Evolutionary conservation across 176 grass and related monocot species (phyloP).

Genomic region (Urochloa ruziziensis): DNA sequence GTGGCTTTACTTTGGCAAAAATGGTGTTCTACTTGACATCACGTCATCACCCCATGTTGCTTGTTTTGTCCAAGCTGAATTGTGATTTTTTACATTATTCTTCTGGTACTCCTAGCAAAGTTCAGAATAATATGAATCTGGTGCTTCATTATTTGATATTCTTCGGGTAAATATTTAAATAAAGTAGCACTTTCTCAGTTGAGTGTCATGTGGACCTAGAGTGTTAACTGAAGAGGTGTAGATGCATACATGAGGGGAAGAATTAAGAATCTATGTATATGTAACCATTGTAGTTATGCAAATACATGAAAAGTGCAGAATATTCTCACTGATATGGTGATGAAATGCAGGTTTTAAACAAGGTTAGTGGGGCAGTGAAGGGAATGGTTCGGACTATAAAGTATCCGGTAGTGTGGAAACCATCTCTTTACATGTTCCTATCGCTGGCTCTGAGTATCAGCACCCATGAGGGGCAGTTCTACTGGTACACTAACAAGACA

Average conservation of each 20-base stretch:
- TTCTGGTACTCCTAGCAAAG: background rate
- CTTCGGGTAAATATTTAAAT: background rate
- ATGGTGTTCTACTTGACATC: background rate
- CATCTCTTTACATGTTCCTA: slow-evolving; percentile 86
- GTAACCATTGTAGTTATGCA: background rate
- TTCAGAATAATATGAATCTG: slow-evolving; percentile 21
- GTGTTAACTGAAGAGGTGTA: background rate
- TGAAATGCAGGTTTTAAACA: slow-evolving; percentile 58
- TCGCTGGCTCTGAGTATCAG: slow-evolving; percentile 82
- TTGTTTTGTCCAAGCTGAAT: slow-evolving; percentile 13
- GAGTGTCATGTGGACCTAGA: background rate
- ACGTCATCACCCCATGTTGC: background rate
- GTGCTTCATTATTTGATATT: slow-evolving; percentile 13
- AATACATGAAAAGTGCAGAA: background rate
- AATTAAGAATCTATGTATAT: background rate
- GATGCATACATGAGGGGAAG: background rate
- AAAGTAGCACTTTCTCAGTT: background rate
- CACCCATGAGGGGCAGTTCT: slow-evolving; percentile 92
- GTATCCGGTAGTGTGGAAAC: slow-evolving; percentile 76
- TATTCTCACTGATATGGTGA: slow-evolving; percentile 15
- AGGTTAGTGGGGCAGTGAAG: slow-evolving; percentile 45
- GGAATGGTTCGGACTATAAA: slow-evolving; percentile 76
- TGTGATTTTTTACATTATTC: background rate
- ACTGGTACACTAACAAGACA: slow-evolving; percentile 77
- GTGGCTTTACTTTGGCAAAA: background rate